Evolutionary conservation across 75 land plant species (phyloP).

Genomic region (Adiantum capillusveneris): DNA sequence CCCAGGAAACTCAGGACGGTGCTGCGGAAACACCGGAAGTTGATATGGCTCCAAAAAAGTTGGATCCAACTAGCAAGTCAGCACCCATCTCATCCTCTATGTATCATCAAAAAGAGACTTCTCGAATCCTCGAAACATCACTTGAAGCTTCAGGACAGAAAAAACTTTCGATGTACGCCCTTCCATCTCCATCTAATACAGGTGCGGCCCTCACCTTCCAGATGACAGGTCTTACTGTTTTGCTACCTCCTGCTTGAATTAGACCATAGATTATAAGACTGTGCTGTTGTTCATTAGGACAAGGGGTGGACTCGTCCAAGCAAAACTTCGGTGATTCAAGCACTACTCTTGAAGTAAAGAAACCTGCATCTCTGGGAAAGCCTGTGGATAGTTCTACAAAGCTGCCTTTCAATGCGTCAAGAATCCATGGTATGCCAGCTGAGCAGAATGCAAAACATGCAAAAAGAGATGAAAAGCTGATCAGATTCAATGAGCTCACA

Average conservation of each 20-base stretch:
- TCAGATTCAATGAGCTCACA: background rate
- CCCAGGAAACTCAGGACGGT: too few species aligned
- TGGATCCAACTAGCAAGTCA: background rate
- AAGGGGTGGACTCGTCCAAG: background rate
- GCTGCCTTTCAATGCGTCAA: too few species aligned
- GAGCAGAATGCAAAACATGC: too few species aligned
- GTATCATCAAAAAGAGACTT: slow-evolving; percentile 1
- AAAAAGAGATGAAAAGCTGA: background rate
- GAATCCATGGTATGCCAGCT: too few species aligned
- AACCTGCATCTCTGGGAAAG: background rate
- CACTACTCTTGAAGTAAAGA: background rate
- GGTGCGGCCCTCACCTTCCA: background rate
- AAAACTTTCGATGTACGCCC: background rate
- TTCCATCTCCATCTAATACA: slow-evolving; percentile 6
- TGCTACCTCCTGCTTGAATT: too few species aligned
- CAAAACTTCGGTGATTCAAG: background rate
- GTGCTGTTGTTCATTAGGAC: too few species aligned
- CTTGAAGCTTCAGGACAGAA: background rate
- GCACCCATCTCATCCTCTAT: background rate
- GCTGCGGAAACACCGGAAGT: too few species aligned
- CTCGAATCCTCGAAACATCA: background rate
- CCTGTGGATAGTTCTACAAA: too few species aligned
- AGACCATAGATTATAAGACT: too few species aligned
- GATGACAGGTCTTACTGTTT: too few species aligned
- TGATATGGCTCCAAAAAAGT: background rate